phyloP scores from a whole-genome alignment of 192 early-diverging fungal genomes.

The Coemansia sp. region DNA sequence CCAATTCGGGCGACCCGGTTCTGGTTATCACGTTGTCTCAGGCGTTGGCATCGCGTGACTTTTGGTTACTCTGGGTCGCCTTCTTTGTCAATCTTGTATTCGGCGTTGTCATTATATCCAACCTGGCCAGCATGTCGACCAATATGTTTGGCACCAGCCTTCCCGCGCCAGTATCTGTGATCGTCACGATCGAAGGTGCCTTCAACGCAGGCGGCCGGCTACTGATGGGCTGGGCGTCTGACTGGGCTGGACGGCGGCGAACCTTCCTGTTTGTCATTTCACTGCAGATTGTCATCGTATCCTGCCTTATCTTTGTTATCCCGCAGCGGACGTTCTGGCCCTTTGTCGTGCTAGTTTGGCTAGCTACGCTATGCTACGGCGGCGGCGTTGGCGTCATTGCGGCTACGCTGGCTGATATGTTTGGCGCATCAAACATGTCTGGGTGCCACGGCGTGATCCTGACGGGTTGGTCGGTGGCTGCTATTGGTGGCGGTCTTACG shows the following conservation, averaged over 20 bases:
- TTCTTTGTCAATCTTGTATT: constrained; percentile 69
- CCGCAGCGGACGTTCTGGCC: constrained; percentile 59
- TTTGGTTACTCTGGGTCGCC: constrained; percentile 64
- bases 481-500: constrained; percentile 72
- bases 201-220: constrained; percentile 65
- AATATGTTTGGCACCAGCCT: constrained; percentile 58
- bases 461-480: constrained; percentile 75
- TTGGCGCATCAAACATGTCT: constrained; percentile 78
- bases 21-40: constrained; percentile 58
- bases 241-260: constrained; percentile 65
- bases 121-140: constrained; percentile 64
- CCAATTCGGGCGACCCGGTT: constrained; percentile 58
- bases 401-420: constrained; percentile 77
- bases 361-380: constrained; percentile 72
- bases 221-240: constrained; percentile 62
- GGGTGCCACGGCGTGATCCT: constrained; percentile 76
- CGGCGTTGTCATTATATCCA: constrained; percentile 67
- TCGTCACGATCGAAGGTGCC: constrained; percentile 65
- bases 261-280: constrained; percentile 66
- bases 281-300: constrained; percentile 64
- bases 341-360: constrained; percentile 65
- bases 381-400: constrained; percentile 79
- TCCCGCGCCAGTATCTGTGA: constrained; percentile 34
- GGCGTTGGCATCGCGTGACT: constrained; percentile 61
- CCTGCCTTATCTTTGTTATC: constrained; percentile 62